Evolutionary conservation across 148 eudicot species (phyloP), one percentile per base, ranked within the genome.

Genomic region (Chenopodium suecicum): DNA sequence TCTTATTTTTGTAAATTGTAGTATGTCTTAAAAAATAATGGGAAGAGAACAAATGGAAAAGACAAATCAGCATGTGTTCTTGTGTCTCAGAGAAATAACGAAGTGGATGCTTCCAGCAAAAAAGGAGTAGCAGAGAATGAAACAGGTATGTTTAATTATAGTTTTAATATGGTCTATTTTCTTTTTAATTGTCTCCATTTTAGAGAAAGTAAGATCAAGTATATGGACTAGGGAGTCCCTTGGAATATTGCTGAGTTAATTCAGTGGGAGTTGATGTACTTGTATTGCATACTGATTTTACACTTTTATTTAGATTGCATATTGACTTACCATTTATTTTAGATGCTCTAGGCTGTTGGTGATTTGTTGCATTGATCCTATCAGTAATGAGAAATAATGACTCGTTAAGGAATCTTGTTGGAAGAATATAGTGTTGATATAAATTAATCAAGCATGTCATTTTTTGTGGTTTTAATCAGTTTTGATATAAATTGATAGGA

Each of bases 1-100:
- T n/a, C 73, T 74, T 54, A 34, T 82, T 79, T 27, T 48, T 76
- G 65, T 9, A 56, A 41, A 73, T 77, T 60, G 73, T 89, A 96
- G 99, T 96, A 96, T 86, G 90, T 92, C 66, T 72, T 88, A 63
- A 90, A 90, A 90, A 86, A 90, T 66, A 83, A 83, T 79, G 87
- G 90, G 73, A 96, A 88, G 89, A 81, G 83, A 80, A 50, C 88
- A 58, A 87, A 85, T 84, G 90, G 88, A 82, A 95, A 92, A 82
- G 97, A 88, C 69, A 92, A 91, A 81, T 83, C 97, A 48, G 82
- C 90, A 4, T 85, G 88, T 78, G 81, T 83, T 74, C 76, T 85
- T 79, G 86, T 86, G 75, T 74, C 91, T 23, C 91, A 86, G 60
- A 87, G 89, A 78, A 91, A 88, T 71, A 90, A 74, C 74, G 91